Conservation (phyloP, 257 asterid species). For the Solanum gracilifrons region DNA sequence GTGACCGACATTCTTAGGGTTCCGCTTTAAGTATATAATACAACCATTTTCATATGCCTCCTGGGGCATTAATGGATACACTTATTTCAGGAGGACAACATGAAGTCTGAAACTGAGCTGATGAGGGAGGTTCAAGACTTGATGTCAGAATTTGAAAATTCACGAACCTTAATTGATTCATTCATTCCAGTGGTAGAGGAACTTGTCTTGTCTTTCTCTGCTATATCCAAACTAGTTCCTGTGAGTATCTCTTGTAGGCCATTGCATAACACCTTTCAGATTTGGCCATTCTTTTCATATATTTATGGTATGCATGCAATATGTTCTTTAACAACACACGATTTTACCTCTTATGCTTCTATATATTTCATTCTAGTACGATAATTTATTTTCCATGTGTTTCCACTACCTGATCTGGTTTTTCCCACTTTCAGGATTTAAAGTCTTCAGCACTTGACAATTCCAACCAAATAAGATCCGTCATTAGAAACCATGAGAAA, state of each 20-base stretch:
- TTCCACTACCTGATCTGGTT: neutral
- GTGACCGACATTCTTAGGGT: neutral
- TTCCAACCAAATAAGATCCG: constrained; percentile 33
- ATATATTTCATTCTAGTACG: neutral
- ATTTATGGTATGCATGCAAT: neutral
- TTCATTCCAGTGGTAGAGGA: constrained; percentile 51
- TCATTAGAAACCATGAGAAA: constrained; percentile 35
- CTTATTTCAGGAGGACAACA: constrained; percentile 48
- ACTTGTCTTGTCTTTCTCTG: constrained; percentile 29
- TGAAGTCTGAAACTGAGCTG: constrained; percentile 32
- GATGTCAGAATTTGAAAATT: constrained; percentile 50
- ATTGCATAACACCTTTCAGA: neutral
- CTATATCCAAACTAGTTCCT: constrained; percentile 21
- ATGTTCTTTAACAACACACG: neutral
- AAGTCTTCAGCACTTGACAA: constrained; percentile 38
- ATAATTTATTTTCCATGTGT: neutral
- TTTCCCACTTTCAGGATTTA: constrained; percentile 46
- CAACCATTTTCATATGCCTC: neutral
- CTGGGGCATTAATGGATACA: neutral
- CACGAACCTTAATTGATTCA: constrained; percentile 30
- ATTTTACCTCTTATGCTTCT: neutral
- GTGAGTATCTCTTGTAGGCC: constrained; percentile 39
- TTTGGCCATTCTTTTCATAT: neutral
- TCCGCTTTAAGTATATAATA: neutral
- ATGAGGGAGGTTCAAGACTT: constrained; percentile 41